Percentiles rank a stretch among this genome's conserved stretches.
phyloP scores from a whole-genome alignment of 768 basidiomycete species.

The Lentinula edodes region DNA sequence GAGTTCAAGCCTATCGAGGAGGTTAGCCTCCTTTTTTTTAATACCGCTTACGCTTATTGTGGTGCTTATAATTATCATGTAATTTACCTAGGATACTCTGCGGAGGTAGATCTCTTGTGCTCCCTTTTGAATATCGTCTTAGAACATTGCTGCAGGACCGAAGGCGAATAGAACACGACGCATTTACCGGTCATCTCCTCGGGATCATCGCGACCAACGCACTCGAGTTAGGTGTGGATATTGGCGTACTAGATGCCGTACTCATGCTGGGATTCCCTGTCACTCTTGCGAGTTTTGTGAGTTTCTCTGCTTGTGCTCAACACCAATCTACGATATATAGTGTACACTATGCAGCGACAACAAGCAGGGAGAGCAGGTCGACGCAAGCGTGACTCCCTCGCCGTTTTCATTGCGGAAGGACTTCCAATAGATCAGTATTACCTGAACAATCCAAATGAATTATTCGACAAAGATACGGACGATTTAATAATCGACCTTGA shows the following conservation, averaged over 20 bases:
- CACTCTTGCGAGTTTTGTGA: conserved; percentile 74
- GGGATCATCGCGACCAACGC: conserved; percentile 90
- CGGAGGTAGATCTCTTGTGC: conserved; percentile 37
- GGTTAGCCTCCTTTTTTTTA: conserved; percentile 34
- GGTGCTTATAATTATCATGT: background rate
- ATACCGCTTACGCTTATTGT: background rate
- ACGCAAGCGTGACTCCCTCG: conserved; percentile 72
- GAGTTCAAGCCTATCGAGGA: conserved; percentile 80
- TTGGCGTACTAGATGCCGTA: conserved; percentile 83
- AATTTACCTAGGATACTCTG: conserved; percentile 55
- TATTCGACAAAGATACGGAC: conserved; percentile 58
- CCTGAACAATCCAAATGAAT: conserved; percentile 57
- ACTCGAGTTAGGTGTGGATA: conserved; percentile 88
- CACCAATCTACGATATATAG: background rate
- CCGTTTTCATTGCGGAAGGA: conserved; percentile 64
- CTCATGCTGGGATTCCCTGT: conserved; percentile 85
- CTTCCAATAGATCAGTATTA: conserved; percentile 75
- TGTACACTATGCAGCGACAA: conserved; percentile 53
- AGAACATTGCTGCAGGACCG: conserved; percentile 49
- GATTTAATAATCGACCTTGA: conserved; percentile 70
- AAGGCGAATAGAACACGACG: conserved; percentile 77
- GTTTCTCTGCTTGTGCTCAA: background rate
- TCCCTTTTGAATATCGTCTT: conserved; percentile 1
- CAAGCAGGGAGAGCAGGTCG: conserved; percentile 88
- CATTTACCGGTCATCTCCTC: conserved; percentile 77